Percentiles rank a stretch among this genome's conserved stretches.
These are phyloP conservation scores for Encephalitozoon romaleae DNA, from an alignment of 371 early-diverging fungal genomes.

Conservation along the genomic window DNA sequence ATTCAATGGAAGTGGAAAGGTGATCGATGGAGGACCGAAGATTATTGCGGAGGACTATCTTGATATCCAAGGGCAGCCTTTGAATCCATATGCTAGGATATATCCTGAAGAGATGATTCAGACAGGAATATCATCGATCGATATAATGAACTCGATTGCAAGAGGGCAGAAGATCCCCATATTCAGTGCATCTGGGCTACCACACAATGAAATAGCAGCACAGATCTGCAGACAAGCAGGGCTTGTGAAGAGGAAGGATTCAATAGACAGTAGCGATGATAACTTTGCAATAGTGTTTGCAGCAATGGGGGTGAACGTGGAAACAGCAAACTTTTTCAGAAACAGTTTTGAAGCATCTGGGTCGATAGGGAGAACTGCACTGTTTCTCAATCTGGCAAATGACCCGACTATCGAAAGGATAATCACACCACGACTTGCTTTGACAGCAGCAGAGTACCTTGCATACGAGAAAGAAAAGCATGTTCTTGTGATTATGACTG, in stretches of 20 bases:
- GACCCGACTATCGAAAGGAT: conserved; percentile 99
- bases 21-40: conserved; percentile 95
- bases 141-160: conserved; percentile 99
- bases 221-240: conserved; percentile 99
- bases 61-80: conserved; percentile 89
- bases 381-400: conserved; percentile 98
- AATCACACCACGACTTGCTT: conserved; percentile 95
- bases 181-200: conserved; percentile 97
- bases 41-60: conserved; percentile 96
- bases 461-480: conserved; percentile 99
- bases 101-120: conserved; percentile 99
- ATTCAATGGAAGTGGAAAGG: conserved; percentile 96
- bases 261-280: conserved; percentile 90
- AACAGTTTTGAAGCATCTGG: conserved; percentile 99
- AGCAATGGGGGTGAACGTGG: conserved; percentile 99
- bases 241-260: conserved; percentile 88
- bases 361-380: conserved; percentile 89
- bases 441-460: conserved; percentile 98
- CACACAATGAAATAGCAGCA: conserved; percentile 99
- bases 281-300: conserved; percentile 99
- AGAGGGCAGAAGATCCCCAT: conserved; percentile 99
- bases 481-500: conserved; percentile 97
- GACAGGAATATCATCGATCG: conserved; percentile 98
- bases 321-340: conserved; percentile 98
- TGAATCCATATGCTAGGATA: conserved; percentile 95